Evolutionary conservation across 192 early-diverging fungal genomes (phyloP), one percentile per base, ranked within the genome.

Genomic region (Spinellus fusiger): DNA sequence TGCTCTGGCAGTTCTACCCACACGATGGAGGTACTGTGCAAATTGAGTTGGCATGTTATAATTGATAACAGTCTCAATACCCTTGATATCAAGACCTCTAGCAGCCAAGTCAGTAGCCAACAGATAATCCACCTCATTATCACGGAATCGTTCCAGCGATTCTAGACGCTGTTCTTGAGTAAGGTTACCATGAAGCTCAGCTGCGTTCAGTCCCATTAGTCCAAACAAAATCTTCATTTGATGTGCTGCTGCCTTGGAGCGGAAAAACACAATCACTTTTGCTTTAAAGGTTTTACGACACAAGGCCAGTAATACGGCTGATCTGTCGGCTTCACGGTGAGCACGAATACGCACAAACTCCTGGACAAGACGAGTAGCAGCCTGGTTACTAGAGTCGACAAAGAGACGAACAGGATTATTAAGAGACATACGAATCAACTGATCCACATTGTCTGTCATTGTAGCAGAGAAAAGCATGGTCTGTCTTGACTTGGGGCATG

Each of bases 401-500:
- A 95, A 93, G 9, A 97, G 80, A 40, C 90, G 82, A 2, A 95
- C 90, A 27, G 95, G 97, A 23, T 86, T 75, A 55, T 90, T 82
- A 49, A 99, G 80, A 1, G 95, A 98, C 61, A 99, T 83, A 26
- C 91, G 88, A 48, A 97, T 89, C 23, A 99, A 81, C 66, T 97
- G 88, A 62, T 99, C 94, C 31, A 96, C 89, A 59, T 96, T 94
- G 68, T 97, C 94, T 7, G 97, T 99, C 97, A 98, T 98, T 15
- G 97, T 99, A 20, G 97, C 97, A 25, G 97, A 99, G 75, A 99
- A 99, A 5, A 99, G 77, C 94, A 99, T 96, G 2, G 95, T 95
- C 69, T 99, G 97, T 49, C 97, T 84, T 46, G 80, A 82, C 56
- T 84, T 82, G 2, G 97, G 97, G 44, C 89, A 91, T 44, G 86